Conservation (phyloP, 1,139 yeast genomes). For the Pichia sp. region DNA sequence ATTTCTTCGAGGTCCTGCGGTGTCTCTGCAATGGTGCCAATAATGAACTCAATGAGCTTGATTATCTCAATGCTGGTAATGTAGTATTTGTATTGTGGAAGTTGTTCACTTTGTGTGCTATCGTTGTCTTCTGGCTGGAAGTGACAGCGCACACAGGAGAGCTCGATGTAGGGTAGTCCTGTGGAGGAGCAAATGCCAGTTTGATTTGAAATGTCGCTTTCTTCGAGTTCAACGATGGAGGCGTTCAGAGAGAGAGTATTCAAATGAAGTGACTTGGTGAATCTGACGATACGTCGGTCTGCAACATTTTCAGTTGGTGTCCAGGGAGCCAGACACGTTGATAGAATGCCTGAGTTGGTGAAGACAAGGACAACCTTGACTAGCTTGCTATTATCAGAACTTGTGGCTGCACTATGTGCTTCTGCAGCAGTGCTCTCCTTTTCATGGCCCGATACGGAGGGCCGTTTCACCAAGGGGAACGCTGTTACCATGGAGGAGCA, state of each 20-base stretch:
- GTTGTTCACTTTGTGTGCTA: too few species aligned
- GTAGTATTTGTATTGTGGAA: slow-evolving; percentile 40
- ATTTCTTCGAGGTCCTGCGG: slow-evolving; percentile 36
- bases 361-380: too few species aligned
- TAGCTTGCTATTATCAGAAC: too few species aligned
- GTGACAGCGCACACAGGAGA: slow-evolving; percentile 48
- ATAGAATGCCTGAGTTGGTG: too few species aligned
- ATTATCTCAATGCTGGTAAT: slow-evolving; percentile 65
- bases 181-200: slow-evolving; percentile 36
- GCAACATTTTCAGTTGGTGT: slow-evolving; percentile 42
- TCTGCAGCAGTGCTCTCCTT: too few species aligned
- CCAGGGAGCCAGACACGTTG: slow-evolving; percentile 36
- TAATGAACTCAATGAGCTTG: slow-evolving; percentile 57
- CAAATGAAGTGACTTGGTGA: slow-evolving; percentile 47
- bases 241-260: slow-evolving; percentile 46
- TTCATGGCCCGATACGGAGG: too few species aligned
- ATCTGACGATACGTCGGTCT: slow-evolving; percentile 52
- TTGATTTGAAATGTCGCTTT: neutral
- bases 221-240: slow-evolving; percentile 21
- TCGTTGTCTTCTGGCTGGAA: too few species aligned
- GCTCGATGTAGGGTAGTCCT: slow-evolving; percentile 51
- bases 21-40: slow-evolving; percentile 45
- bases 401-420: too few species aligned
- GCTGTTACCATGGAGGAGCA: too few species aligned
- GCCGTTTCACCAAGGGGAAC: too few species aligned